These are phyloP conservation scores for Mychonastes homosphaera DNA, from an alignment of 139 green algal species.

Conservation along the genomic window DNA sequence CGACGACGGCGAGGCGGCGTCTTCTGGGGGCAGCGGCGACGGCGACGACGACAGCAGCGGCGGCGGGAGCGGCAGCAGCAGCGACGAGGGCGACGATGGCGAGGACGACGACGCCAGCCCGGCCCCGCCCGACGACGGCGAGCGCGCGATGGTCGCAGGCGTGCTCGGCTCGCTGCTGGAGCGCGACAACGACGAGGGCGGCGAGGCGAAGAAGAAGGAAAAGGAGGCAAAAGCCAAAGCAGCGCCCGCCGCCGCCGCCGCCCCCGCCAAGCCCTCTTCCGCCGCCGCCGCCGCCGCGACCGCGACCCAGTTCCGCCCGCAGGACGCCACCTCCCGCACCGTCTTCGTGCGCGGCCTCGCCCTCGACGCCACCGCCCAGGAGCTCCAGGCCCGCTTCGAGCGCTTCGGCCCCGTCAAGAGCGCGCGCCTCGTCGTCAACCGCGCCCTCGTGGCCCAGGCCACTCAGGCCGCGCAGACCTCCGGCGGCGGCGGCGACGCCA, in stretches of 20 bases:
- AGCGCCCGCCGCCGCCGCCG: neutral
- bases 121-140: neutral
- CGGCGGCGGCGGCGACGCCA: too few species aligned
- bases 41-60: neutral
- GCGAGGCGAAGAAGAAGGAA: slow-evolving; percentile 4
- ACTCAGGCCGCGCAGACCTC: too few species aligned
- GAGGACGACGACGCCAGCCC: slow-evolving; percentile 5
- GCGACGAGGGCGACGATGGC: slow-evolving; percentile 5
- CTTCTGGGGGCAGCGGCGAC: neutral
- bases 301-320: too few species aligned
- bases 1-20: neutral
- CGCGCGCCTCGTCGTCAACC: slow-evolving; percentile 23
- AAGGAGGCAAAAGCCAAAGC: neutral
- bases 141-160: slow-evolving; percentile 10
- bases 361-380: slow-evolving; percentile 34
- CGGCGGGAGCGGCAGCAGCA: neutral
- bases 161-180: slow-evolving; percentile 15
- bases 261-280: neutral
- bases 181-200: slow-evolving; percentile 1
- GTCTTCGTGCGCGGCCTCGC: slow-evolving; percentile 72
- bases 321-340: slow-evolving; percentile 33
- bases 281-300: slow-evolving; percentile 19
- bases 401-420: slow-evolving; percentile 48
- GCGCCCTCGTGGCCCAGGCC: too few species aligned
- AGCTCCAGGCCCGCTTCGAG: slow-evolving; percentile 34